These are phyloP conservation scores for Apiotrichum sp. DNA, from an alignment of 1,284 basidiomycete species.

Conservation along the genomic window DNA sequence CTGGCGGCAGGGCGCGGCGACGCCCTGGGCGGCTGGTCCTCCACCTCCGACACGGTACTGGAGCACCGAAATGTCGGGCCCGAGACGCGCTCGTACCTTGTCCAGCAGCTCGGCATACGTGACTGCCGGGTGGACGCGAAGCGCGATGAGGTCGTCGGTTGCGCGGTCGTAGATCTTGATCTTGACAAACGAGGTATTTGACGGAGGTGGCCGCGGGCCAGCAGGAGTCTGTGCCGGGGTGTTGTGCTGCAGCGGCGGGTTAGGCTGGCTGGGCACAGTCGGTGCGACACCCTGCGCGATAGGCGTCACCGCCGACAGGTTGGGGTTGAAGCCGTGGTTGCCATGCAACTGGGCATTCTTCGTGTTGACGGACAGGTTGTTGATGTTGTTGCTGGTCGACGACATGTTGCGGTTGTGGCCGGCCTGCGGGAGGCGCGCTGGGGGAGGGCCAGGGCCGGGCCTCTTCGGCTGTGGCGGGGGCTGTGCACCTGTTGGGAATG, in stretches of 20 bases:
- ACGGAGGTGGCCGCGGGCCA: neutral
- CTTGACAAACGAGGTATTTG: conserved; percentile 67
- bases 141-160: conserved; percentile 90
- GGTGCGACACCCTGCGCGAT: conserved; percentile 2
- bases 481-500: neutral
- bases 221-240: neutral
- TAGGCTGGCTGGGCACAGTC: conserved; percentile 1
- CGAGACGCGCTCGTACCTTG: conserved; percentile 82
- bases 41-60: conserved; percentile 65
- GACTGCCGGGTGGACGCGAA: conserved; percentile 93
- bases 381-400: neutral
- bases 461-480: neutral
- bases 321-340: neutral
- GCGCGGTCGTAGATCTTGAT: conserved; percentile 94
- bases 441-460: neutral
- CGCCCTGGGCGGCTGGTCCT: conserved; percentile 17
- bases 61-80: conserved; percentile 63
- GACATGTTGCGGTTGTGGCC: conserved; percentile 3
- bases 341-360: neutral
- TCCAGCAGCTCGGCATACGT: conserved; percentile 77
- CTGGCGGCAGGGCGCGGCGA: conserved; percentile 58
- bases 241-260: neutral
- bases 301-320: conserved; percentile 1
- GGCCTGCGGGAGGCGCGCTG: neutral
- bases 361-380: neutral